Evolutionary conservation across 139 green algal species (phyloP).

Genomic region (Chlamydomonas eustigma): DNA sequence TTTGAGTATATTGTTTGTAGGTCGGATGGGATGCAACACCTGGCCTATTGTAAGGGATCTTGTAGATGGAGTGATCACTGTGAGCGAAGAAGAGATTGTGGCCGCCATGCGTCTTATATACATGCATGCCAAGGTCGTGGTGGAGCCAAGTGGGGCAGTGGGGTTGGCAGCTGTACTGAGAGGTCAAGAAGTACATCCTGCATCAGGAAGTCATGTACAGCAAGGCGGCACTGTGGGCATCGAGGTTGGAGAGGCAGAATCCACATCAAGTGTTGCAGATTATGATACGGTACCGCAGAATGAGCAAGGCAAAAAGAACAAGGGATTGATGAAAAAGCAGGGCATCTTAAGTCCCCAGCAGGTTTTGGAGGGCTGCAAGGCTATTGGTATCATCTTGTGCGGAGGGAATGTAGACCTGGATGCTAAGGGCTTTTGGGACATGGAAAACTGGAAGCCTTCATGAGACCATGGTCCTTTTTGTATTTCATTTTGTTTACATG

Average conservation of each 20-base stretch:
- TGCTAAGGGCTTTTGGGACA: conserved; percentile 21
- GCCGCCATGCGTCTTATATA: conserved; percentile 63
- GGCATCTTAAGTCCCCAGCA: not conserved
- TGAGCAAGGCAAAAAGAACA: no score
- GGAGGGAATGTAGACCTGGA: conserved; percentile 73
- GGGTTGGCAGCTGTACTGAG: conserved; percentile 69
- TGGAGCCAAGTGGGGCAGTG: conserved; percentile 77
- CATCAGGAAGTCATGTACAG: not conserved
- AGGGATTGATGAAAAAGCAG: not conserved
- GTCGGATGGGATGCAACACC: conserved; percentile 65
- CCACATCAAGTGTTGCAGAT: no score
- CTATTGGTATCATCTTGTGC: conserved; percentile 72
- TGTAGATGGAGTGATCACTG: conserved; percentile 65
- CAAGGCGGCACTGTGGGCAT: no score
- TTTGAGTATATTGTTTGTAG: conserved; percentile 3
- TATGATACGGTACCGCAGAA: no score
- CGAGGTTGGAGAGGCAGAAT: no score
- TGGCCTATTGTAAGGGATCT: conserved; percentile 72
- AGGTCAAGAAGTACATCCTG: not conserved
- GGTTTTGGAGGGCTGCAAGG: not conserved
- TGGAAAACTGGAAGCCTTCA: not conserved
- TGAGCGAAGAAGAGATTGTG: conserved; percentile 73
- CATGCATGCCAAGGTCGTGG: conserved; percentile 39
- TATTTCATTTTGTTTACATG: no score
- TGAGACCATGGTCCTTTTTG: not conserved